Conservation (phyloP, 768 basidiomycete species). For the Rhizopogon vulgaris region DNA sequence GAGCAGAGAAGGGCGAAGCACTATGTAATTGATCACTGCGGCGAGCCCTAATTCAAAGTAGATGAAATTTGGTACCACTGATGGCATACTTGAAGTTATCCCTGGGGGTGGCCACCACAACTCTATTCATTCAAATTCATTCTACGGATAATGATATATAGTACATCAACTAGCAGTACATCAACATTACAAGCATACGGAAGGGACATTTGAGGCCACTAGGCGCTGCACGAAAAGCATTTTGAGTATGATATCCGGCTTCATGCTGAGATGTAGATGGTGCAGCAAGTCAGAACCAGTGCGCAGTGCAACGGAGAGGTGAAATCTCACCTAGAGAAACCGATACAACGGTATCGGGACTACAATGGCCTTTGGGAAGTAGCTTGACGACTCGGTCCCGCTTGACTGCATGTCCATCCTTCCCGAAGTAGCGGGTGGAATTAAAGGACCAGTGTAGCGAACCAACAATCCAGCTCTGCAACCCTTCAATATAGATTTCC, state of each 20-base stretch:
- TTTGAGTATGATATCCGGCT: no score
- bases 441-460: conserved; percentile 71
- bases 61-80: conserved; percentile 20
- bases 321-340: not conserved
- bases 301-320: not conserved
- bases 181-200: not conserved
- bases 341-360: not conserved
- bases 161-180: no score
- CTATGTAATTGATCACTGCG: conserved; percentile 73
- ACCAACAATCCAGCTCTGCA: conserved; percentile 70
- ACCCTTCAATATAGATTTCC: conserved; percentile 49
- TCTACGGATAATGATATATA: not conserved
- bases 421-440: conserved; percentile 64
- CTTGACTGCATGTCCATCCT: conserved; percentile 51
- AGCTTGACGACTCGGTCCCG: conserved; percentile 46
- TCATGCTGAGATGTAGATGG: not conserved
- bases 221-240: no score
- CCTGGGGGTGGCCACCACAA: not conserved
- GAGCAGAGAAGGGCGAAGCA: conserved; percentile 79
- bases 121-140: not conserved
- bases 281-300: not conserved
- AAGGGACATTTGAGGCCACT: not conserved
- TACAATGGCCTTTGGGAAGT: conserved; percentile 30
- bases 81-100: not conserved
- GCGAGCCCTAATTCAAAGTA: conserved; percentile 36